Conservation (phyloP, 1,284 basidiomycete genomes). For the Rhodotorula sp. region DNA sequence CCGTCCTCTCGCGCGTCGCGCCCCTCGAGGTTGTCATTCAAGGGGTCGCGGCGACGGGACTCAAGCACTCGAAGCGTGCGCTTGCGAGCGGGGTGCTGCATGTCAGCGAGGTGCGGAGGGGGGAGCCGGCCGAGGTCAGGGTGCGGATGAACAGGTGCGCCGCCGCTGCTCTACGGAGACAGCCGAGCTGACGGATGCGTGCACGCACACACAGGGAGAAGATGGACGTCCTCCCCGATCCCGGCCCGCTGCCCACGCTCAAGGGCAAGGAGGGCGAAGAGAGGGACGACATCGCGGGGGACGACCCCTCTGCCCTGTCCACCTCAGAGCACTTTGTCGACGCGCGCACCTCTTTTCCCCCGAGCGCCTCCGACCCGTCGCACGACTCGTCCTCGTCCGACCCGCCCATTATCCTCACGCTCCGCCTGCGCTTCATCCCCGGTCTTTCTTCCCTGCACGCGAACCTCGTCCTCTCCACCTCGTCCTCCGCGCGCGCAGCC, state of each 20-base stretch:
- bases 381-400: too few relatives aligned
- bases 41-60: background rate
- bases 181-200: too few relatives aligned
- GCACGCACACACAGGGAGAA: background rate
- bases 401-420: background rate
- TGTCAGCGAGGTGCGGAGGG: conserved; percentile 3
- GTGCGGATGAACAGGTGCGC: background rate
- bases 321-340: background rate
- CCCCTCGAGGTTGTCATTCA: conserved; percentile 1
- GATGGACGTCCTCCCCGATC: background rate
- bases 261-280: background rate
- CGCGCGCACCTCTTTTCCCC: background rate
- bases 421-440: conserved; percentile 11
- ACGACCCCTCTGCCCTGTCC: too few relatives aligned
- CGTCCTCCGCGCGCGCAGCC: conserved; percentile 8
- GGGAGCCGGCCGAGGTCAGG: background rate
- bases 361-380: background rate
- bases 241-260: background rate
- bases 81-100: background rate
- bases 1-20: conserved; percentile 7
- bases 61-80: background rate
- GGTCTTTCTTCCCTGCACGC: conserved; percentile 17
- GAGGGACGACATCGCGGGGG: too few relatives aligned
- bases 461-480: conserved; percentile 5
- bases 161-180: background rate